A percentile compares a stretch with the other conserved stretches of the same genome.
Evolutionary conservation across 768 basidiomycete species (phyloP).

Genomic region (Panellus pusillus): DNA sequence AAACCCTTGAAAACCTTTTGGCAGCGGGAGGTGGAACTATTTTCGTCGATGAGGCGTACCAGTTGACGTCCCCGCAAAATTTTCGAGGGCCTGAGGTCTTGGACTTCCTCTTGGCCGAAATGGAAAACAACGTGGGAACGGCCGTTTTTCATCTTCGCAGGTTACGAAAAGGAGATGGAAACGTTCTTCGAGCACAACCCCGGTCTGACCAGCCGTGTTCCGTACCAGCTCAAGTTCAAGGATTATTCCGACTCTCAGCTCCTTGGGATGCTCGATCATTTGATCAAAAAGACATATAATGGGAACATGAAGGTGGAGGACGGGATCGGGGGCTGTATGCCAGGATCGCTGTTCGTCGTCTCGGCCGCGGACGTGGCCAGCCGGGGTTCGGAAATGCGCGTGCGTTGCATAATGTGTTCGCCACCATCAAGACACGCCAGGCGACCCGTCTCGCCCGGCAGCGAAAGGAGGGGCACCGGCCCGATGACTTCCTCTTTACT

Average conservation of each 20-base stretch:
- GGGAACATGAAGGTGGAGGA: conserved; percentile 57
- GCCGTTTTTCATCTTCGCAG: conserved; percentile 70
- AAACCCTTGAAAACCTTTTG: conserved; percentile 45
- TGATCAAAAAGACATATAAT: conserved; percentile 43
- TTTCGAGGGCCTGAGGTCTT: conserved; percentile 55
- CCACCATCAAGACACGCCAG: conserved; percentile 49
- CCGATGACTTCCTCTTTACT: conserved; percentile 51
- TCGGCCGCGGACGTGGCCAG: conserved; percentile 55
- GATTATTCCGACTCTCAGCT: conserved; percentile 64
- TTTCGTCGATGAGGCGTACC: conserved; percentile 75
- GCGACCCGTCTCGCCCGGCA: conserved; percentile 46
- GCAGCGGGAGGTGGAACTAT: conserved; percentile 61
- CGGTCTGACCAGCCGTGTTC: conserved; percentile 67
- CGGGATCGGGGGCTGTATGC: conserved; percentile 52
- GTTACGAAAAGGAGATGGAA: conserved; percentile 73
- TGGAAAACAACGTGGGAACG: conserved; percentile 66
- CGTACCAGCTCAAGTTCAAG: conserved; percentile 53
- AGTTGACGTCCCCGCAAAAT: conserved; percentile 52
- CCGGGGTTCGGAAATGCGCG: conserved; percentile 70
- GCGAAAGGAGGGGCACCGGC: conserved; percentile 36
- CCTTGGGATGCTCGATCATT: conserved; percentile 49
- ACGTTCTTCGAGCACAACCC: conserved; percentile 77
- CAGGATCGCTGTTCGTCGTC: conserved; percentile 55
- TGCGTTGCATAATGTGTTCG: conserved; percentile 52
- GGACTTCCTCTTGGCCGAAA: conserved; percentile 69